A percentile compares a stretch with the other conserved stretches of the same genome.
Evolutionary conservation across 257 asterid species (phyloP).

Genomic region (Solanum neorickii): DNA sequence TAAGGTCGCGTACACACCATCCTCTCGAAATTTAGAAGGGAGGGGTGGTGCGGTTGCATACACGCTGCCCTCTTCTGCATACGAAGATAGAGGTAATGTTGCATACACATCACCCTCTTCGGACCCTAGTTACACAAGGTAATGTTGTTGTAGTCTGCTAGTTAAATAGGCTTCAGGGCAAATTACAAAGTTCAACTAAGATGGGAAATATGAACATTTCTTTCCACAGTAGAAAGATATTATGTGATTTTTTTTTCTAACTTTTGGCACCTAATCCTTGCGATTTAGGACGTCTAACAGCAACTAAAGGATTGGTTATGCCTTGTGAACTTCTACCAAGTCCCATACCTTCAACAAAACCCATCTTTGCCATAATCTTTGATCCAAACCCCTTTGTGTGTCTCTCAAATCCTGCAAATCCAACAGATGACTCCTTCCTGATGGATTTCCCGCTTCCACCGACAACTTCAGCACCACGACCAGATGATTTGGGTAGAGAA

Average conservation of each 20-base stretch:
- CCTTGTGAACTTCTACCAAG: slow-evolving; percentile 87
- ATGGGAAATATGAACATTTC: neutral
- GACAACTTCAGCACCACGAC: slow-evolving; percentile 4
- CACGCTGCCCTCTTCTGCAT: neutral
- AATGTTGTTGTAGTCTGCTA: neutral
- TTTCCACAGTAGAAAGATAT: neutral
- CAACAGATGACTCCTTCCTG: slow-evolving; percentile 18
- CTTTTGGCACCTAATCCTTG: slow-evolving; percentile 63
- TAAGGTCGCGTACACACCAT: neutral
- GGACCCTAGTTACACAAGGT: neutral
- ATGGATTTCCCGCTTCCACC: slow-evolving; percentile 17
- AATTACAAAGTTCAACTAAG: neutral
- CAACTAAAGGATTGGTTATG: slow-evolving; percentile 60
- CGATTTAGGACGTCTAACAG: slow-evolving; percentile 60
- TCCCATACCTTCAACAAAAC: slow-evolving; percentile 76
- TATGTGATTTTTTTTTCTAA: neutral
- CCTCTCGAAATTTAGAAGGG: neutral
- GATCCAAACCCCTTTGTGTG: slow-evolving; percentile 93
- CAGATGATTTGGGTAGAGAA: slow-evolving; percentile 2
- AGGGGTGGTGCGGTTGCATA: neutral
- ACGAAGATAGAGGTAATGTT: neutral
- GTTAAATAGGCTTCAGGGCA: neutral
- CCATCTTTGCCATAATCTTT: slow-evolving; percentile 89
- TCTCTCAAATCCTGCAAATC: slow-evolving; percentile 69
- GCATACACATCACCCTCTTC: neutral